Base-by-base conservation (phyloP, 169 alveolate species). In the Plasmodium adleri region DNA sequence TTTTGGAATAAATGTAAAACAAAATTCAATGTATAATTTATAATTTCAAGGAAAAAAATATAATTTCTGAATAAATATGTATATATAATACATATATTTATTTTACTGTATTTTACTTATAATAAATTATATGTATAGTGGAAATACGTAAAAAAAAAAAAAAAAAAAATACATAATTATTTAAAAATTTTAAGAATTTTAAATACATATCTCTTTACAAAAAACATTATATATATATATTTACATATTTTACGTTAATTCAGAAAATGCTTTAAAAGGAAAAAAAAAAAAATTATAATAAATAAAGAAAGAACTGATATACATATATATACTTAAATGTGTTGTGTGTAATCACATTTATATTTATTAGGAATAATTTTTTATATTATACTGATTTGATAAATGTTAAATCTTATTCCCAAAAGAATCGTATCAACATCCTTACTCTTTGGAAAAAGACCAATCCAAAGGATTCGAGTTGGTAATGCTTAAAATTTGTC, bases 401-500 rank as follows among this genome's bases (percentile, higher is more conserved):
- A 80, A 70, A 92, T 92, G 95, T 59, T 92, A 88, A 92, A 92
- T 80, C 91, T 92, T 10, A 67, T 92, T 26, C 95, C 95, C 13
- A 89, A 76, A 50, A 88, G 89, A 66, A 50, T 66, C 43, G 92
- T 88, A 8, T 66, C 94, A 49, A 93, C 75, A 7, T 52, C 88
- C 24, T 52, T 93, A 92, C 95, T 93, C 50, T 90, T 54, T 62
- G 95, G 95, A 72, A 93, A 93, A 83, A 83, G 94, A 50, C 91
- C 95, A 17, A 20, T 90, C 56, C 95, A 93, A 88, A 75, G 95
- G 54, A 90, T 93, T 39, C 90, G 88, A 52, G 95, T 93, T 58
- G 94, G 95, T 54, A 92, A 92, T 47, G 47, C n/a, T 4, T 56
- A 20, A 20, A 50, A 71, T 72, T 15, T 71, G 71, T 58, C 17